These are phyloP conservation scores for Dryadomyces sulphureus DNA, from an alignment of 2,329 filamentous ascomycete genomes.

Conservation along the genomic window DNA sequence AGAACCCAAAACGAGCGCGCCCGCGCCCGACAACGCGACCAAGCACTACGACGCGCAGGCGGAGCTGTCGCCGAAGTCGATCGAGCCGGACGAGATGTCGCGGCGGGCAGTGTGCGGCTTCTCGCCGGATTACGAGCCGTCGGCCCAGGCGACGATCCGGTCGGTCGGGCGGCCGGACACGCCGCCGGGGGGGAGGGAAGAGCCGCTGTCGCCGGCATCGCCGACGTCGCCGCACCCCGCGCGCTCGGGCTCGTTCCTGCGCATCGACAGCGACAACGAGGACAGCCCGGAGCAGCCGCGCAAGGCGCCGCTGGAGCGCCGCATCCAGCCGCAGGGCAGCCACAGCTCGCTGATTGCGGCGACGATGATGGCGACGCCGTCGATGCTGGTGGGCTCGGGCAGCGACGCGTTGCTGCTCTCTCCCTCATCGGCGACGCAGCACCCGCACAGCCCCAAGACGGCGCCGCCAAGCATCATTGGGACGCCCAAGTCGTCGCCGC, in stretches of 20 bases:
- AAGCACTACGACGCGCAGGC: background rate
- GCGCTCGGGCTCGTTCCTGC: constrained; percentile 33
- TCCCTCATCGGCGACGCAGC: constrained; percentile 11
- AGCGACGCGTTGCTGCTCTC: background rate
- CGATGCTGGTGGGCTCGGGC: background rate
- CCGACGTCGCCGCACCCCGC: constrained; percentile 17
- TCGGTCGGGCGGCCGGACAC: constrained; percentile 21
- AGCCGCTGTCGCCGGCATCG: constrained; percentile 14
- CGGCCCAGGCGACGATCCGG: constrained; percentile 56
- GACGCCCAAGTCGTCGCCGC: constrained; percentile 20
- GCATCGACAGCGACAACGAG: constrained; percentile 37
- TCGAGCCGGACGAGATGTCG: constrained; percentile 15
- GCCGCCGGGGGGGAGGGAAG: constrained; percentile 21
- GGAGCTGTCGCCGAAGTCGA: constrained; percentile 2
- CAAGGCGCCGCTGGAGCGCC: constrained; percentile 4
- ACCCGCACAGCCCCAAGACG: constrained; percentile 19
- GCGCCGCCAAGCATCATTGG: constrained; percentile 14
- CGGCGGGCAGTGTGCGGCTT: constrained; percentile 40
- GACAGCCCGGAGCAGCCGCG: constrained; percentile 17
- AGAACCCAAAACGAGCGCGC: too few species aligned
- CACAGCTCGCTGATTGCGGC: constrained; percentile 10
- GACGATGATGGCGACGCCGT: background rate
- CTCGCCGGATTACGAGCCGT: constrained; percentile 61
- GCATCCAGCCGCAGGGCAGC: background rate
- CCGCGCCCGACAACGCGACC: background rate